phyloP scores from a whole-genome alignment of 768 basidiomycete genomes.

The Holtermanniella nyarrowii region DNA sequence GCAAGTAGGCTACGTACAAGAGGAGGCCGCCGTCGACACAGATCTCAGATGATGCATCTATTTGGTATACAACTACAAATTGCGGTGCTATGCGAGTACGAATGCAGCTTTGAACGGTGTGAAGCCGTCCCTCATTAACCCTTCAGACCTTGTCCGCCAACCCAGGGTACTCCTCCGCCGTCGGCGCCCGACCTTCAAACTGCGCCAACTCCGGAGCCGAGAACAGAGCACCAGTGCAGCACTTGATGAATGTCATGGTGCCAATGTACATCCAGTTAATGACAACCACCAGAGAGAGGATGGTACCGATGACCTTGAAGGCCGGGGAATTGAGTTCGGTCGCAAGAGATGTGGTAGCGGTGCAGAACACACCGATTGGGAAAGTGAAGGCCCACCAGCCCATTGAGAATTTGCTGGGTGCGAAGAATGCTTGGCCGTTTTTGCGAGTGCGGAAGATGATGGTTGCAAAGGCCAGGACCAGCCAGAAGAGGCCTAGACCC shows the following conservation, averaged over 20 bases:
- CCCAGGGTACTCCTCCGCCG: not conserved
- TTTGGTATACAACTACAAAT: too few species aligned
- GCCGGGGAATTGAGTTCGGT: conserved; percentile 29
- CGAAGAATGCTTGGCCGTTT: conserved; percentile 12
- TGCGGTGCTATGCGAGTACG: too few species aligned
- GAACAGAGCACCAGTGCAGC: conserved; percentile 26
- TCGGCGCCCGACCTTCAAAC: not conserved
- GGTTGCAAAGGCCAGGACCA: conserved; percentile 24
- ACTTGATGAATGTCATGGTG: conserved; percentile 18
- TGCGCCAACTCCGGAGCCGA: conserved; percentile 17
- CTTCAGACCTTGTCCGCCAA: not conserved
- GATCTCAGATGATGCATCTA: too few species aligned
- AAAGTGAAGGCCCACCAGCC: conserved; percentile 34
- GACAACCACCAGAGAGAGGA: conserved; percentile 25
- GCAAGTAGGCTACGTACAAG: too few species aligned
- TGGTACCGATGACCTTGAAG: conserved; percentile 32
- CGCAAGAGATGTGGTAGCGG: conserved; percentile 27
- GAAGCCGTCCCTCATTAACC: not conserved
- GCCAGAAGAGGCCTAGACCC: conserved; percentile 37
- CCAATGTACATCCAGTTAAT: conserved; percentile 33
- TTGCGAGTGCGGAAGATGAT: conserved; percentile 13
- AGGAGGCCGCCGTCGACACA: too few species aligned
- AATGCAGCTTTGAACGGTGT: too few species aligned
- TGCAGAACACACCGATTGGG: conserved; percentile 34
- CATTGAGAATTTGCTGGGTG: conserved; percentile 13